Evolutionary conservation across 805 yeast genomes (phyloP), one percentile per base, ranked within the genome.

Genomic region (Myxozyma neotropica): DNA sequence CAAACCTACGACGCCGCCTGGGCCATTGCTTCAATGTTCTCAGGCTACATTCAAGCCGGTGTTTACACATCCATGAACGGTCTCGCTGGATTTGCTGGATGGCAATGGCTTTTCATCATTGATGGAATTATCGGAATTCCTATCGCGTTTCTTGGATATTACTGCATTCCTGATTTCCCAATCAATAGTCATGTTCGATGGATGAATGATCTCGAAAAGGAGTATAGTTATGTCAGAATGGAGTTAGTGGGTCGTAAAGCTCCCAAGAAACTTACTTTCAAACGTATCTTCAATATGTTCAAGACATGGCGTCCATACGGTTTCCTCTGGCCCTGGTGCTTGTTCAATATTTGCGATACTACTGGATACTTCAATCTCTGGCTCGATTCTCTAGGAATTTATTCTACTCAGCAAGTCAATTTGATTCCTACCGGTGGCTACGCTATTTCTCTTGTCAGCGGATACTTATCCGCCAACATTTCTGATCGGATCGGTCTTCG

Each of bases 101-200:
- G 90, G 90, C 79, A 84, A 75, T 61, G 65, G 65, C 59, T 61
- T 8, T 61, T 61, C 27, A 49, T 61, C 29, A 61, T 61, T 33
- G 65, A 61, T 31, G 65, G 65, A n/a, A 51, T 57, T 45, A 61
- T 58, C 36, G 57, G 59, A n/a, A 42, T 60, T 26, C 64, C 64
- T n/a, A 60, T 60, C 33, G 48, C 64, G 5, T 26, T 54, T 5
- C 55, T 60, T 17, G 64, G 64, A 13, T 60, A 35, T 36, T 60
- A 56, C 68, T 77, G 68, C 71, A 84, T 59, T 89, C 90, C 21
- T 88, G 89, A 58, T 84, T 87, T 26, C 89, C 90, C 19, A 70
- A 77, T 53, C 75, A 78, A 59, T 81, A 85, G 69, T 77, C 81
- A 8, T 69, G 82, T 27, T 79, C 75, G 66, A 68, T 84, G 33